phyloP scores from a whole-genome alignment of 75 land plant species.

The Sequoiadendron giganteum region DNA sequence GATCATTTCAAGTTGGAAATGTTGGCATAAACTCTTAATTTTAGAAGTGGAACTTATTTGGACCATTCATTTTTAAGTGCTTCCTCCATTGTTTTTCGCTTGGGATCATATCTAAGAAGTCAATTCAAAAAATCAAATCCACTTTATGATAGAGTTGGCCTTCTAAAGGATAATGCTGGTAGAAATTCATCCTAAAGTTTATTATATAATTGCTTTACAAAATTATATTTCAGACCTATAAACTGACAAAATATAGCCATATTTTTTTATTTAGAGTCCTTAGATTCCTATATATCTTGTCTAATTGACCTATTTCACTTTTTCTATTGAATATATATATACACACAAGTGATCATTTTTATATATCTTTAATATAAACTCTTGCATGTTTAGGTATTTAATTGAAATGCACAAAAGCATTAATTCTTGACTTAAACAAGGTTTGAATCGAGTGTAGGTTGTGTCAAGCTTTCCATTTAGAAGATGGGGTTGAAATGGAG shows the following conservation, averaged over 20 bases:
- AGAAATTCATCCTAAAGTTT: constrained; percentile 90
- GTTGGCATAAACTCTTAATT: constrained; percentile 94
- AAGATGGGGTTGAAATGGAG: too few relatives aligned
- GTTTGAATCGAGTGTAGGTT: too few relatives aligned
- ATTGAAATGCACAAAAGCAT: too few relatives aligned
- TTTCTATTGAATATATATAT: too few relatives aligned
- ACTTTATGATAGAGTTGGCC: constrained; percentile 84
- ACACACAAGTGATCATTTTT: too few relatives aligned
- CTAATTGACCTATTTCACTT: too few relatives aligned
- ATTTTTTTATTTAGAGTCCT: constrained; percentile 96
- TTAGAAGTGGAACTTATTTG: constrained; percentile 88
- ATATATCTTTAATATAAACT: too few relatives aligned
- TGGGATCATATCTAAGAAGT: constrained; percentile 92
- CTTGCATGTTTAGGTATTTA: too few relatives aligned
- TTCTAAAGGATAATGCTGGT: constrained; percentile 79
- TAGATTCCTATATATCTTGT: constrained; percentile 86
- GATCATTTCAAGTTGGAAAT: constrained; percentile 90
- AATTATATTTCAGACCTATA: constrained; percentile 80
- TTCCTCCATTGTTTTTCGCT: constrained; percentile 92
- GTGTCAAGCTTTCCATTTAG: too few relatives aligned
- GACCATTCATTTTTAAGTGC: constrained; percentile 97
- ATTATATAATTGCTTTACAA: constrained; percentile 87
- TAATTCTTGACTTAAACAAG: too few relatives aligned
- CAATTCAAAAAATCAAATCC: constrained; percentile 93
- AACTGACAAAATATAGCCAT: constrained; percentile 89